phyloP scores from a whole-genome alignment of 495 filamentous ascomycete genomes.

The Talaromyces borbonicus region DNA sequence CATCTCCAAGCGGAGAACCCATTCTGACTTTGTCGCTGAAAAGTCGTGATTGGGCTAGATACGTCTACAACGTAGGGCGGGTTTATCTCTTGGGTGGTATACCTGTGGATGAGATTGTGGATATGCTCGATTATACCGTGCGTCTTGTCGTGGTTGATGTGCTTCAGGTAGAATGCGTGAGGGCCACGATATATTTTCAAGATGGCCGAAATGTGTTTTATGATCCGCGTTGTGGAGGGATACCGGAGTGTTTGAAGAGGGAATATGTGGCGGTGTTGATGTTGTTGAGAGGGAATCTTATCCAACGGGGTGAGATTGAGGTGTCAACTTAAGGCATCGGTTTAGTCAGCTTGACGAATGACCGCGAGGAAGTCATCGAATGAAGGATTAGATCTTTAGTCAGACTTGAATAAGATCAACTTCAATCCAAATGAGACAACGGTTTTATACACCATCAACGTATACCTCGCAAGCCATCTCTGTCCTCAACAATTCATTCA shows the following conservation, averaged over 20 bases:
- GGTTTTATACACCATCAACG: not conserved
- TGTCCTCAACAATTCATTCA: slow-evolving; percentile 13
- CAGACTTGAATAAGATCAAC: not conserved
- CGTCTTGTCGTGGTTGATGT: not conserved
- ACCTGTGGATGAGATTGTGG: not conserved
- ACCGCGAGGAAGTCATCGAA: too few species aligned
- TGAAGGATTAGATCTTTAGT: too few species aligned
- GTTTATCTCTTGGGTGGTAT: not conserved
- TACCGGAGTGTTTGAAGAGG: not conserved
- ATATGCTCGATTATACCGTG: not conserved
- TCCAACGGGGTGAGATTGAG: too few species aligned
- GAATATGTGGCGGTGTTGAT: not conserved
- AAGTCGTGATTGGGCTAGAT: not conserved
- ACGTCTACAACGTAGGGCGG: not conserved
- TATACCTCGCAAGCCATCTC: slow-evolving; percentile 8
- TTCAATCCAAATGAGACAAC: not conserved
- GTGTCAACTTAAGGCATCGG: too few species aligned
- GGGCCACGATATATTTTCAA: not conserved
- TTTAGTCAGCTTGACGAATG: too few species aligned
- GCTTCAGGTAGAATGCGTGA: not conserved
- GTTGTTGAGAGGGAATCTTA: not conserved
- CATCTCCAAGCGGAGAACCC: too few species aligned
- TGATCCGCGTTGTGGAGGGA: not conserved
- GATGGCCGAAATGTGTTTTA: not conserved
- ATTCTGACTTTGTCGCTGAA: not conserved